Percentiles rank a stretch among this genome's conserved stretches.
phyloP scores from a whole-genome alignment of 2,329 filamentous ascomycete genomes.

The Pyricularia sp. region DNA sequence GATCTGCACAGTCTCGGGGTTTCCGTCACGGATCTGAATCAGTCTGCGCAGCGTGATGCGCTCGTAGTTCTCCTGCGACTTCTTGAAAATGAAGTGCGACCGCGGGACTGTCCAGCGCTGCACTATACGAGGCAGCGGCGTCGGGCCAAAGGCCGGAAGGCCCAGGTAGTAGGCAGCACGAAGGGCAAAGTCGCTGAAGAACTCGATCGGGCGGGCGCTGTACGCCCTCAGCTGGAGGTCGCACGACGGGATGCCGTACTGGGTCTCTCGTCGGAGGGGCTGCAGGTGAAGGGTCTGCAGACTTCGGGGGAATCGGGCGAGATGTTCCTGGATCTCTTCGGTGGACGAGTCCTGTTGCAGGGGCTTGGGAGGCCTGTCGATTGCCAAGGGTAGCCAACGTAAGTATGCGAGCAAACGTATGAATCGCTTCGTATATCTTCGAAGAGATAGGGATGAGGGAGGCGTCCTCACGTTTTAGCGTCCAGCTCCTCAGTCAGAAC shows the following conservation, averaged over 20 bases:
- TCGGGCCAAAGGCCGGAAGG: conserved; percentile 75
- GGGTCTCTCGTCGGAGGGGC: conserved; percentile 65
- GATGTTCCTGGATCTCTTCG: background rate
- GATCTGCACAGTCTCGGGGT: conserved; percentile 78
- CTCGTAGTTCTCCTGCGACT: conserved; percentile 96
- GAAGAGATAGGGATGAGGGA: background rate
- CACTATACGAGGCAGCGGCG: conserved; percentile 75
- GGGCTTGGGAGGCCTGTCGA: background rate
- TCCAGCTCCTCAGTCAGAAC: background rate
- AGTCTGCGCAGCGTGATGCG: conserved; percentile 75
- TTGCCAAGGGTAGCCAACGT: background rate
- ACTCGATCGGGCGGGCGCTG: conserved; percentile 80
- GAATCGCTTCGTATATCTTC: background rate
- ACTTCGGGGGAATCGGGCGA: conserved; percentile 58
- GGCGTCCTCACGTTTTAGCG: background rate
- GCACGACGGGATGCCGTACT: conserved; percentile 74
- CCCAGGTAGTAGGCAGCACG: conserved; percentile 91
- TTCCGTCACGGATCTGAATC: conserved; percentile 87
- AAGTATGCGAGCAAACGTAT: background rate
- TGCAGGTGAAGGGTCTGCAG: conserved; percentile 81
- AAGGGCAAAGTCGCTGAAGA: conserved; percentile 90
- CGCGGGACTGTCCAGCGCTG: conserved; percentile 93
- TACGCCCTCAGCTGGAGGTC: conserved; percentile 91
- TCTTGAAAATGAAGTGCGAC: conserved; percentile 90
- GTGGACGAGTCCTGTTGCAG: background rate